Percentiles rank a stretch among this genome's conserved stretches.
phyloP scores from a whole-genome alignment of 108 stramenopile genomes.

The Skeletonema tropicum region DNA sequence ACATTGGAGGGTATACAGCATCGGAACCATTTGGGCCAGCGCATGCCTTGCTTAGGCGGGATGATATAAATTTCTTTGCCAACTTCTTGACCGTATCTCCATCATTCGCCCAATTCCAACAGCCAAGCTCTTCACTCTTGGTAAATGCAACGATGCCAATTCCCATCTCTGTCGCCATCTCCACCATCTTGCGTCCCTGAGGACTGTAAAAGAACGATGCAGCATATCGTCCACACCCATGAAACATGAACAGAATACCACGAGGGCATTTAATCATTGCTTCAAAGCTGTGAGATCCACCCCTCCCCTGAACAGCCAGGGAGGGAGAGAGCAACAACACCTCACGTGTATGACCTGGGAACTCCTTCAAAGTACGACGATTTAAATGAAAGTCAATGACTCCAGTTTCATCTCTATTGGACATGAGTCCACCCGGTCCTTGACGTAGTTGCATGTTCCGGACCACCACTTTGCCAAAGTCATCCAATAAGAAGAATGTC shows the following conservation, averaged over 20 bases:
- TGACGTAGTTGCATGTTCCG: conserved; percentile 3
- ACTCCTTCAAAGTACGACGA: conserved; percentile 22
- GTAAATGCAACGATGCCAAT: conserved; percentile 28
- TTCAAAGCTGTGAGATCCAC: not conserved
- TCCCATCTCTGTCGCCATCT: conserved; percentile 19
- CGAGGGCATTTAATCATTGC: conserved; percentile 35
- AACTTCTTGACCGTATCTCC: conserved; percentile 18
- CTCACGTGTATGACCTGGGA: conserved; percentile 20
- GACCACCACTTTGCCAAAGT: conserved; percentile 14
- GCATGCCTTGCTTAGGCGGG: conserved; percentile 18
- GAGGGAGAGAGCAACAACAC: conserved; percentile 23
- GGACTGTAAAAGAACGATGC: conserved; percentile 50
- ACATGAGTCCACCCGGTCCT: not conserved
- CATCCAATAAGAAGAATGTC: conserved; percentile 32
- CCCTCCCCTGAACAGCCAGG: conserved; percentile 9
- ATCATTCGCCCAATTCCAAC: conserved; percentile 34
- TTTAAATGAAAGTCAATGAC: conserved; percentile 14
- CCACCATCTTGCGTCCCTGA: conserved; percentile 40
- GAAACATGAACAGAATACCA: conserved; percentile 47
- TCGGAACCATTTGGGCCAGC: conserved; percentile 2
- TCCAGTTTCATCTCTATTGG: not conserved
- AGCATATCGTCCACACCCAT: conserved; percentile 43
- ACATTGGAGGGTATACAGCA: conserved; percentile 26
- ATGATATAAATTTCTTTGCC: conserved; percentile 31
- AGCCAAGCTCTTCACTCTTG: conserved; percentile 37